A percentile compares a stretch with the other conserved stretches of the same genome.
Evolutionary conservation across 306 rosid species (phyloP).

Genomic region (Castanospermum australe): DNA sequence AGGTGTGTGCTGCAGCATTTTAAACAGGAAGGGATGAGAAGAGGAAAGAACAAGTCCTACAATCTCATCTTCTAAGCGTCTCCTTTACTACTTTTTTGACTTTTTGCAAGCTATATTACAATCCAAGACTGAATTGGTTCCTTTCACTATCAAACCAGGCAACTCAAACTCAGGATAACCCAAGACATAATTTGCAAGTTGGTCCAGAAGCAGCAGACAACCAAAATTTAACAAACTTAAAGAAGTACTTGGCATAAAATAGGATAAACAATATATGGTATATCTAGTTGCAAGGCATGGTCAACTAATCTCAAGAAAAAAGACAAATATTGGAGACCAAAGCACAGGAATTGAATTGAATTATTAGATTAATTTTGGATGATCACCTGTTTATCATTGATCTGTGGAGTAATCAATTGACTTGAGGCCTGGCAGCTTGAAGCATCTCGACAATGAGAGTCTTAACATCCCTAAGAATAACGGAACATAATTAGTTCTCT

Average conservation of each 20-base stretch:
- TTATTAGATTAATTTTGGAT: constrained; percentile 18
- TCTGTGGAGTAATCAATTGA: constrained; percentile 30
- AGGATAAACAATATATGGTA: neutral
- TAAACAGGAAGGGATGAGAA: constrained; percentile 23
- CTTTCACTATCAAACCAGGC: neutral
- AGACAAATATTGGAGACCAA: neutral
- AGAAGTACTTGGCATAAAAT: neutral
- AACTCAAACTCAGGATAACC: constrained; percentile 15
- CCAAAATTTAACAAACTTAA: neutral
- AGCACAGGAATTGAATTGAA: neutral
- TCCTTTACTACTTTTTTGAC: neutral
- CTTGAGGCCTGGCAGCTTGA: constrained; percentile 68
- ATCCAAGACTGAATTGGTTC: neutral
- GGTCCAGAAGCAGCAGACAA: neutral
- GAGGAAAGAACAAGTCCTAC: neutral
- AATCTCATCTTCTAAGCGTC: neutral
- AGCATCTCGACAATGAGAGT: constrained; percentile 96
- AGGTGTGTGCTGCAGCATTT: constrained; percentile 36
- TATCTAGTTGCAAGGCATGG: neutral
- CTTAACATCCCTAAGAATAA: constrained; percentile 76
- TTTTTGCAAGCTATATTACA: neutral
- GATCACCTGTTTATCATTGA: constrained; percentile 38
- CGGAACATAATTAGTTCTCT: neutral
- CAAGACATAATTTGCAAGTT: neutral
- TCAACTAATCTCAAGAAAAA: constrained; percentile 18